Evolutionary conservation across 345 rosid species (phyloP), one percentile per base, ranked within the genome.

Genomic region (rapeseed (Brassica napus)): DNA sequence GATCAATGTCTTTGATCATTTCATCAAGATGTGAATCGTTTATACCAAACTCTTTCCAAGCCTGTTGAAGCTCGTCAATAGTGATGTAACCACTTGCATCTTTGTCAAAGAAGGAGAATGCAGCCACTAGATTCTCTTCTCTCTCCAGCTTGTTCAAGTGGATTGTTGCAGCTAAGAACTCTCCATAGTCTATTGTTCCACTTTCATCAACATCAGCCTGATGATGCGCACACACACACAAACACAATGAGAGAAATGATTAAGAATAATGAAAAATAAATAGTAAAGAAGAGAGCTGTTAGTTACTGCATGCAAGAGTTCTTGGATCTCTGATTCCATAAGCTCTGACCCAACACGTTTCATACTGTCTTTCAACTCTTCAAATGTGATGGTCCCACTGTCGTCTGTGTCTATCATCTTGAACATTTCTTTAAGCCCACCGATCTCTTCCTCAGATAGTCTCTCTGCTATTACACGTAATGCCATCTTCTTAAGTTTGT

Each of bases 401-500:
- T 81, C 81, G 77, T 91, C 96, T 7, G 91, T 84, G 82, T 91
- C 96, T 74, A 87, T 89, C 97, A 91, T 91, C 61, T 87, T 91
- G 87, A 91, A 91, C 78, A 91, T 79, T 85, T 91, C 94, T 80
- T 85, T 91, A 37, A 91, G 83, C 44, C 97, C 97, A 9, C 91
- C 88, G 32, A 91, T 91, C 77, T 91, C 97, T 86, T 91, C 97
- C 79, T 83, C 90, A 4, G 89, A 89, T 30, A 91, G 89, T 81
- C 90, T 89, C 87, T 91, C 93, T 54, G 91, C 94, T 58, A 91
- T 91, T 55, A 89, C 94, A 6, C 92, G 86, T 70, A 89, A 84
- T 68, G 97, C 94, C 97, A 91, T 89, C 86, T 91, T 91, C 84
- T 91, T 91, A 60, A 91, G 91, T 71, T 89, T 91, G 86, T 91